Base-by-base conservation (phyloP, 2,329 filamentous ascomycete species). In the Aspergillus neoniger region DNA sequence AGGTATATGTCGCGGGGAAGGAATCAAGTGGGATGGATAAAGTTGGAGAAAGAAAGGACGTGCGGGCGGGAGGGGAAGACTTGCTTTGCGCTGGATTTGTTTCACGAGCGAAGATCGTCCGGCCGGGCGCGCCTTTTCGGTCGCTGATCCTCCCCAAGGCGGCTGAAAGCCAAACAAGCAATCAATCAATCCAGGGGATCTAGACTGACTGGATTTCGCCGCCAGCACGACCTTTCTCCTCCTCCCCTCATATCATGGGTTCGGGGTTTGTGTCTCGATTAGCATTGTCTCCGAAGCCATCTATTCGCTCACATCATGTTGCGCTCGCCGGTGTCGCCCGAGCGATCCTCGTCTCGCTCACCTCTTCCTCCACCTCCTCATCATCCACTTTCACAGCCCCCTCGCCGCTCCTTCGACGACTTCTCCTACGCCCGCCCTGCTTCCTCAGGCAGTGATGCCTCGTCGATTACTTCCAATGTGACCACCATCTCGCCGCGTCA, bases 391-490 rank as follows among this genome's bases (percentile, higher is more conserved):
- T 65, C 54, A 21, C 60, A 56, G 19, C 63, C 64, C 55, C 63
- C 58, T 55, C 67, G 52, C 63, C 68, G 36, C 62, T 72, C 70
- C 28, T 68, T 73, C 57, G 72, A 73, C 56, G 71, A 75, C 59
- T 72, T 70, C 66, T 68, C 70, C 15, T 53, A 53, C 65, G 66
- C 62, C 59, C 76, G 76, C 43, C 75, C 77, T 51, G 73, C 70
- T 62, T 80, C 79, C 47, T 80, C 79, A 61, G 78, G 76, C 63
- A 81, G 79, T 69, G 77, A 80, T 73, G 75, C 78, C 59, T 82
- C 81, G 9, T 75, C 74, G 5, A 71, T 72, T 28, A 76, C 75
- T 12, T 82, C 79, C 49, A 77, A 77, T 67, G 73, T 79, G 60
- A 79, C 77, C 30, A 73, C 77, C 38, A 74, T 79, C 58, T 80